A percentile compares a stretch with the other conserved stretches of the same genome.
phyloP scores from a whole-genome alignment of 164 flowering plant species.

The Magnolia sinica region DNA sequence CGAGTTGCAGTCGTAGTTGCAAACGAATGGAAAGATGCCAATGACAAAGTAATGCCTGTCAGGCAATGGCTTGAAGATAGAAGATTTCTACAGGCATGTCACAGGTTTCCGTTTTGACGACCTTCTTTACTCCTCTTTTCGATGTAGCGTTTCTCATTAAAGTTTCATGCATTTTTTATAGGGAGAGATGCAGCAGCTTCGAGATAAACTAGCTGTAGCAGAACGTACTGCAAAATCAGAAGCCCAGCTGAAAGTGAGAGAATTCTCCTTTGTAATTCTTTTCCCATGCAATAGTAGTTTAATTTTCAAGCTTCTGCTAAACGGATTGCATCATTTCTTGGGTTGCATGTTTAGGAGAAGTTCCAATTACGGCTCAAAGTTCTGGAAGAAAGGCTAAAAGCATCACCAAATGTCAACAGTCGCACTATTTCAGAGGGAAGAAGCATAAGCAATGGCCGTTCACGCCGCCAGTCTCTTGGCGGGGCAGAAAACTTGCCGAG shows the following conservation, averaged over 20 bases:
- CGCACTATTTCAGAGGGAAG: conserved; percentile 60
- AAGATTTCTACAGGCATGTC: conserved; percentile 57
- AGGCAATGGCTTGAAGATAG: conserved; percentile 85
- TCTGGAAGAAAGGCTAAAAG: conserved; percentile 60
- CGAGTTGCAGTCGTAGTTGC: conserved; percentile 83
- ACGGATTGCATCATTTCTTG: conserved; percentile 4
- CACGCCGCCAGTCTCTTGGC: conserved; percentile 65
- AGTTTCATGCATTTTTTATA: conserved; percentile 9
- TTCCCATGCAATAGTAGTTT: neutral
- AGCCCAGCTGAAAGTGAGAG: conserved; percentile 62
- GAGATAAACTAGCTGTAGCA: conserved; percentile 58
- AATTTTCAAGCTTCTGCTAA: neutral
- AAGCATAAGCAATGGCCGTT: conserved; percentile 60
- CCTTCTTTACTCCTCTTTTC: neutral
- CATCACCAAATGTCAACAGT: conserved; percentile 37
- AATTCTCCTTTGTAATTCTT: neutral
- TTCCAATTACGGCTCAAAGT: conserved; percentile 67
- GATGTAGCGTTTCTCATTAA: no score
- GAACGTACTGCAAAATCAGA: conserved; percentile 75
- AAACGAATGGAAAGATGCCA: conserved; percentile 88
- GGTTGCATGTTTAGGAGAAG: conserved; percentile 40
- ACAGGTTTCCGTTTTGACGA: neutral
- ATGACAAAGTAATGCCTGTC: conserved; percentile 89
- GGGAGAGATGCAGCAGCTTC: conserved; percentile 82
- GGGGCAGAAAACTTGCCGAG: conserved; percentile 51